Evolutionary conservation across 2,329 filamentous ascomycete species (phyloP), one percentile per base, ranked within the genome.

Genomic region (Byssochlamys sp.): DNA sequence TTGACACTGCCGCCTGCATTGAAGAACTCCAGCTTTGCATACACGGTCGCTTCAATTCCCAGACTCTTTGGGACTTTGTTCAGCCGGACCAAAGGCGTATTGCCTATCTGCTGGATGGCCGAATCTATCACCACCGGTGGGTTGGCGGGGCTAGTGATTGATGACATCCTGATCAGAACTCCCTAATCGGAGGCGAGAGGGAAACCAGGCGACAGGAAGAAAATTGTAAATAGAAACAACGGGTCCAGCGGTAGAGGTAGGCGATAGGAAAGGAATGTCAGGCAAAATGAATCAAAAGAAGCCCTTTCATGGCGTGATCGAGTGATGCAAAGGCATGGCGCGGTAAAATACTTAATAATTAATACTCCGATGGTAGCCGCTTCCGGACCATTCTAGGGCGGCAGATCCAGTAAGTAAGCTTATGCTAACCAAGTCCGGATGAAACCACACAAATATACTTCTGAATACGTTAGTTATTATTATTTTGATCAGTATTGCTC

Each of bases 1-100:
- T 96, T 96, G 69, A 96, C 89, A 70, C 89, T 94, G 63, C 91
- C 91, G 58, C 91, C 91, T 11, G 91, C 90, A 77, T 95, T 96
- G 82, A 96, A 95, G 59, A 91, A 85, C 76, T 96, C 91, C 58
- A 91, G 82, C 76, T 96, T 96, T 61, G 87, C 91, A 73, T 92
- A 96, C 54, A 96, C 87, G 56, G 90, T 87, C 58, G 89, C 89
- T 72, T 94, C 85, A 68, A 99, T 89, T 55, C 92, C 92, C 24
- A 96, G 81, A 55, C 89, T 92, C 71, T 94, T 87, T 2, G 94
- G 94, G 61, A 99, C 86, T 77, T 88, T 91, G 79, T 96, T 96
- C 62, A 99, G 81, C 54, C 89, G 88, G 49, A 99, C 90, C 56
- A 99, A 85, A n/a, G 94, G 94, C 48, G 92, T 96, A 75, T 95